A percentile compares a stretch with the other conserved stretches of the same genome.
These are phyloP conservation scores for Rheum nobile DNA, from an alignment of 148 eudicot genomes.

Conservation along the genomic window DNA sequence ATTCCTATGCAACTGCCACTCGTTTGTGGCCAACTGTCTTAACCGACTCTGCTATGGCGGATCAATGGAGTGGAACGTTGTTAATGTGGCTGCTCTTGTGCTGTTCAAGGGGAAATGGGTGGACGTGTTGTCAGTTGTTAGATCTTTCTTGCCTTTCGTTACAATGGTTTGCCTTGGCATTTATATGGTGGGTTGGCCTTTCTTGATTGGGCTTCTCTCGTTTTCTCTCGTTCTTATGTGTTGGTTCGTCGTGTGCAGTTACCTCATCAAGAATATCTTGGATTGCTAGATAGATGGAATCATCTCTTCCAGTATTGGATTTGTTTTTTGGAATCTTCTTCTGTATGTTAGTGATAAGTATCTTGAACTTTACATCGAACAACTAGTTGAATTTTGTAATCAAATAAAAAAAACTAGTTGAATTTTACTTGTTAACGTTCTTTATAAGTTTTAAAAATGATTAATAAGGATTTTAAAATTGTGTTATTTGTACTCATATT, in stretches of 20 bases:
- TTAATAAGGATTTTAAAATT: too few species aligned
- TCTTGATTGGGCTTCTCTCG: slow-evolving; percentile 43
- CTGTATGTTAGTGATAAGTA: background rate
- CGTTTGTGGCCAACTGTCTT: slow-evolving; percentile 66
- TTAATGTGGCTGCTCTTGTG: slow-evolving; percentile 52
- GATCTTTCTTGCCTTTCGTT: slow-evolving; percentile 62
- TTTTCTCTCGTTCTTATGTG: slow-evolving; percentile 36
- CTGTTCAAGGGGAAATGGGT: slow-evolving; percentile 69
- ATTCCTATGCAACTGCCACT: slow-evolving; percentile 85
- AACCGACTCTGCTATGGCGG: slow-evolving; percentile 69
- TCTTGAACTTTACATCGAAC: too few species aligned
- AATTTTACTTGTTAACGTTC: too few species aligned
- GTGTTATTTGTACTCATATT: too few species aligned
- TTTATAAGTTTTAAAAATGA: too few species aligned
- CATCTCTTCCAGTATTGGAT: too few species aligned
- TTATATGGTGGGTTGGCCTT: slow-evolving; percentile 74
- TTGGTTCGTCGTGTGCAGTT: slow-evolving; percentile 53
- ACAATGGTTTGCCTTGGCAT: slow-evolving; percentile 57
- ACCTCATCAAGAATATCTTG: slow-evolving; percentile 29
- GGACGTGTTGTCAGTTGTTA: slow-evolving; percentile 34
- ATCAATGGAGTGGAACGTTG: slow-evolving; percentile 82
- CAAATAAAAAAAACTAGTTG: too few species aligned
- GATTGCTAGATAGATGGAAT: slow-evolving; percentile 21
- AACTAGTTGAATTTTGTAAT: too few species aligned
- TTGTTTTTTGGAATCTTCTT: background rate